Conservation (phyloP, 2,329 filamentous ascomycete genomes). For the Colletotrichum lupini region DNA sequence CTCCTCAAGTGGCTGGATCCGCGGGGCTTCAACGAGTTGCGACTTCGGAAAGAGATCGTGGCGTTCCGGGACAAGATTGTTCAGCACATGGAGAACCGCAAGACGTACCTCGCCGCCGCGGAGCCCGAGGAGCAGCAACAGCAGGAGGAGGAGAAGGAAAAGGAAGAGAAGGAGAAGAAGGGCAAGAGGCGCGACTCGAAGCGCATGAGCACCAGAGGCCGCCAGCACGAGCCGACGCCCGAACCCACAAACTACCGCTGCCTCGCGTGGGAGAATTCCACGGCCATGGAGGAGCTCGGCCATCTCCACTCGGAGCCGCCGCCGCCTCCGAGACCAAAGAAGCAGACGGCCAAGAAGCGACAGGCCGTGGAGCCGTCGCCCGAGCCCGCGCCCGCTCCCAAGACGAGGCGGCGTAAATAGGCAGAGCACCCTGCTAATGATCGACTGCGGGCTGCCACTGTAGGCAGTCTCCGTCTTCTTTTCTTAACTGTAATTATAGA, state of each 20-base stretch:
- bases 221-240: slow-evolving; percentile 57
- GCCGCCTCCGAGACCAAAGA: slow-evolving; percentile 61
- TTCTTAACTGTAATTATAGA: slow-evolving; percentile 26
- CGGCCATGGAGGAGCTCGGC: slow-evolving; percentile 66
- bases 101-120: slow-evolving; percentile 72
- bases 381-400: slow-evolving; percentile 38
- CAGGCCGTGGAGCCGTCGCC: slow-evolving; percentile 48
- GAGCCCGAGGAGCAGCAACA: slow-evolving; percentile 40
- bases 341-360: slow-evolving; percentile 61
- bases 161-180: slow-evolving; percentile 50
- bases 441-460: not conserved
- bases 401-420: slow-evolving; percentile 39
- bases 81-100: slow-evolving; percentile 83
- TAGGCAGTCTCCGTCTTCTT: not conserved
- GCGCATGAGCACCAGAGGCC: slow-evolving; percentile 57
- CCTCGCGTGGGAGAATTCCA: slow-evolving; percentile 66
- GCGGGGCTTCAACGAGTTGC: slow-evolving; percentile 86
- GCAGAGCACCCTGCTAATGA: too few relatives aligned
- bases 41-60: slow-evolving; percentile 87
- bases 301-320: slow-evolving; percentile 68
- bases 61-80: slow-evolving; percentile 80
- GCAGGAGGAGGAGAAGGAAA: slow-evolving; percentile 44
- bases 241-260: slow-evolving; percentile 61
- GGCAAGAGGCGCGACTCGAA: slow-evolving; percentile 40
- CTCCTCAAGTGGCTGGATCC: slow-evolving; percentile 91